phyloP scores from a whole-genome alignment of 2,329 filamentous ascomycete species.

The Tolypocladium ovalisporum region DNA sequence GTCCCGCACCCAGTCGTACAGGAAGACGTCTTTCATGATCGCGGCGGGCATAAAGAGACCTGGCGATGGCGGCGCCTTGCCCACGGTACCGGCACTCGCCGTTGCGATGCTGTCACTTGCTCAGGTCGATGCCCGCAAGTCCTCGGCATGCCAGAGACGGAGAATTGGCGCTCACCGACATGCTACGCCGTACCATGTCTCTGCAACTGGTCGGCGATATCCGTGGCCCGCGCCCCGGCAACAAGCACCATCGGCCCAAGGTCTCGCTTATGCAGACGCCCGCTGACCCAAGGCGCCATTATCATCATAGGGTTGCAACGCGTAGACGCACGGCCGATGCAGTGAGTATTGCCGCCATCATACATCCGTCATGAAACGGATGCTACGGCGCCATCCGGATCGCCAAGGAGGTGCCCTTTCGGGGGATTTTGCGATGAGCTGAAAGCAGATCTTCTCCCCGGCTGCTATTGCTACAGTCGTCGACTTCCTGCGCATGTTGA shows the following conservation, averaged over 20 bases:
- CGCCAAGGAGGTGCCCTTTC: background rate
- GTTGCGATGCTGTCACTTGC: background rate
- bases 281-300: background rate
- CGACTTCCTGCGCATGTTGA: too few species aligned
- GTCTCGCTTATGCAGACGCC: background rate
- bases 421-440: background rate
- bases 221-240: background rate
- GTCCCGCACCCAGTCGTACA: background rate
- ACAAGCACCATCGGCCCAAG: background rate
- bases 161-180: background rate
- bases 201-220: background rate
- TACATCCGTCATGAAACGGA: background rate
- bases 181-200: background rate
- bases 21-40: background rate
- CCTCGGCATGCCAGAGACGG: background rate
- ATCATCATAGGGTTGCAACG: background rate
- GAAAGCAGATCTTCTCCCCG: background rate
- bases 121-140: background rate
- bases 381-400: background rate
- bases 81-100: background rate
- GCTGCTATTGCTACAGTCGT: background rate
- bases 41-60: background rate
- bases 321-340: background rate
- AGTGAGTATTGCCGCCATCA: background rate
- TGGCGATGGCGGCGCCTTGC: background rate